Evolutionary conservation across 768 basidiomycete genomes (phyloP).

Genomic region (Mycena haematopus): DNA sequence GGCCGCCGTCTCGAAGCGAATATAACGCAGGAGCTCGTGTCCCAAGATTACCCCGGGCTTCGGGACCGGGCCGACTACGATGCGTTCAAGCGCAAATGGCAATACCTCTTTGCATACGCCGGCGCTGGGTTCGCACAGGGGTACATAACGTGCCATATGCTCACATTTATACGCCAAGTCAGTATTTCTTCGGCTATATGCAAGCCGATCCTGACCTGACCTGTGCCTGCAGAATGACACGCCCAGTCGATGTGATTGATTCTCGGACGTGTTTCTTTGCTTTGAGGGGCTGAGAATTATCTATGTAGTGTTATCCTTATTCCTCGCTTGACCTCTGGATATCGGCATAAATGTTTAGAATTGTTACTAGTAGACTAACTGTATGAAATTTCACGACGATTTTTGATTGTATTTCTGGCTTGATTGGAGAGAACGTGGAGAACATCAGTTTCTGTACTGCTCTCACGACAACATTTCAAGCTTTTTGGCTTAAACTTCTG

Average conservation of each 20-base stretch:
- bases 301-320: slow-evolving; percentile 31
- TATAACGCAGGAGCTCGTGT: slow-evolving; percentile 61
- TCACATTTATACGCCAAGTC: slow-evolving; percentile 55
- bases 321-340: slow-evolving; percentile 11
- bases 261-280: slow-evolving; percentile 14
- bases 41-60: slow-evolving; percentile 66
- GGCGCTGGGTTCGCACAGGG: slow-evolving; percentile 81
- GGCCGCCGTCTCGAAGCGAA: slow-evolving; percentile 75
- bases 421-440: slow-evolving; percentile 1
- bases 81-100: slow-evolving; percentile 82
- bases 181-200: not conserved
- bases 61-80: slow-evolving; percentile 63
- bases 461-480: slow-evolving; percentile 5
- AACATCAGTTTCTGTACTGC: slow-evolving; percentile 10
- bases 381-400: slow-evolving; percentile 24
- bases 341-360: slow-evolving; percentile 20
- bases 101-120: slow-evolving; percentile 84
- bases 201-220: slow-evolving; percentile 3
- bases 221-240: slow-evolving; percentile 51
- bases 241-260: slow-evolving; percentile 56
- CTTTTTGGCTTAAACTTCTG: slow-evolving; percentile 8
- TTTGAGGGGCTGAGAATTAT: slow-evolving; percentile 12
- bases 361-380: slow-evolving; percentile 13
- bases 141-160: slow-evolving; percentile 85
- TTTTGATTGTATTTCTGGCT: not conserved